phyloP scores from a whole-genome alignment of 2,329 filamentous ascomycete genomes.

The Penicillium expansum region DNA sequence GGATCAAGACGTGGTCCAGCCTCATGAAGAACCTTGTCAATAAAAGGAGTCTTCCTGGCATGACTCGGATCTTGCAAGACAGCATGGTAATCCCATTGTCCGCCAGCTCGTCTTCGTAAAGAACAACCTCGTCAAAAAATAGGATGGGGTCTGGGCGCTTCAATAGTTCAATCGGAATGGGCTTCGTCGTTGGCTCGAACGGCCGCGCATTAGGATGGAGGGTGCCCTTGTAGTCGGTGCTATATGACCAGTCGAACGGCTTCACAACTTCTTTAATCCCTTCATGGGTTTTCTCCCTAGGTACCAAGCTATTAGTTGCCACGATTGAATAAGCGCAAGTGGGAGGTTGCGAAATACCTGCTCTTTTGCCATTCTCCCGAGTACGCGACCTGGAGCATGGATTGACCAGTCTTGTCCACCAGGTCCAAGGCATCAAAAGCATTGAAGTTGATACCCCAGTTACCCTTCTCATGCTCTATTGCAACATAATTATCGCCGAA shows the following conservation, averaged over 20 bases:
- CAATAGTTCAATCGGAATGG: slow-evolving; percentile 81
- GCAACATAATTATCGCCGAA: slow-evolving; percentile 90
- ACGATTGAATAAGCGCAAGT: neutral
- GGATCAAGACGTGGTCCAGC: slow-evolving; percentile 82
- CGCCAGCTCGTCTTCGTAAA: slow-evolving; percentile 96
- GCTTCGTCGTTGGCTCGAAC: slow-evolving; percentile 48
- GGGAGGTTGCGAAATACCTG: slow-evolving; percentile 42
- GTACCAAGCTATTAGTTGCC: slow-evolving; percentile 38
- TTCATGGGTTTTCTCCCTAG: slow-evolving; percentile 72
- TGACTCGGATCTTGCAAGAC: slow-evolving; percentile 88
- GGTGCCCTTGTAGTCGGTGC: slow-evolving; percentile 79
- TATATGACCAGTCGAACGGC: slow-evolving; percentile 98
- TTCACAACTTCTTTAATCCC: slow-evolving; percentile 92
- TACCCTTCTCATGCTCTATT: slow-evolving; percentile 69
- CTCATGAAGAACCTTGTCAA: slow-evolving; percentile 88
- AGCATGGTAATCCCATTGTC: slow-evolving; percentile 94
- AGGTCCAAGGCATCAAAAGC: slow-evolving; percentile 82
- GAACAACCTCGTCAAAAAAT: slow-evolving; percentile 92
- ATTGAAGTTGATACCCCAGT: slow-evolving; percentile 78
- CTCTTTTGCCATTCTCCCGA: slow-evolving; percentile 81
- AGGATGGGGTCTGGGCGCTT: slow-evolving; percentile 88
- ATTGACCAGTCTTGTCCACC: slow-evolving; percentile 88
- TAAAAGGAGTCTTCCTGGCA: slow-evolving; percentile 82
- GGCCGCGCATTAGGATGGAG: slow-evolving; percentile 42
- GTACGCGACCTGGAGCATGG: slow-evolving; percentile 92